Evolutionary conservation across 352 stramenopile species (phyloP).

Genomic region (Phytophthora pluvialis): DNA sequence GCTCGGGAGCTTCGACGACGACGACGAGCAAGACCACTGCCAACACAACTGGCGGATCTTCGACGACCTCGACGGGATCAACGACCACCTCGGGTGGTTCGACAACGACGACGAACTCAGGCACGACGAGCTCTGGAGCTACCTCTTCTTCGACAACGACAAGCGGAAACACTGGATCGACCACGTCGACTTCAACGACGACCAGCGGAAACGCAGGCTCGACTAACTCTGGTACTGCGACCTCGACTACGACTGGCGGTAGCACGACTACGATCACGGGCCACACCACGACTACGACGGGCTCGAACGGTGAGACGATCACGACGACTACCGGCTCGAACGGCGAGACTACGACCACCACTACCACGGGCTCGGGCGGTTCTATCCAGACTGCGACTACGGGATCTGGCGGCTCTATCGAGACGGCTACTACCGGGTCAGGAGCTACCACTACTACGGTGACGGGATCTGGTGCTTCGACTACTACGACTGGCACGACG

Average conservation of each 20-base stretch:
- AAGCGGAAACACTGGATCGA: not conserved
- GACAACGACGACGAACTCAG: conserved; percentile 11
- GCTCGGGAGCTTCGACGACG: conserved; percentile 25
- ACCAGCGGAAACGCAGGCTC: too few species aligned
- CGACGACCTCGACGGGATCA: conserved; percentile 19
- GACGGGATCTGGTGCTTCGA: conserved; percentile 23
- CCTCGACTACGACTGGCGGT: conserved; percentile 13
- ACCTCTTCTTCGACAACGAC: conserved; percentile 1
- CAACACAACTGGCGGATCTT: conserved; percentile 16
- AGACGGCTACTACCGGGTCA: conserved; percentile 27
- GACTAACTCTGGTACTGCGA: conserved; percentile 9
- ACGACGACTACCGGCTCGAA: conserved; percentile 21
- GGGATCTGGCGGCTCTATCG: conserved; percentile 22
- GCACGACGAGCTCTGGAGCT: too few species aligned
- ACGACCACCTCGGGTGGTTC: conserved; percentile 16
- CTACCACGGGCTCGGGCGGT: conserved; percentile 19
- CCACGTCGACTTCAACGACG: conserved; percentile 13
- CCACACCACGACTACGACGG: conserved; percentile 21
- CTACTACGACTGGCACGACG: conserved; percentile 16
- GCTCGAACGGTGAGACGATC: conserved; percentile 22
- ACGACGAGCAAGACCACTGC: conserved; percentile 17
- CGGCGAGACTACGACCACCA: conserved; percentile 16
- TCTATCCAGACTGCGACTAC: conserved; percentile 27
- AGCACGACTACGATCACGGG: conserved; percentile 20
- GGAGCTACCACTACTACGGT: conserved; percentile 21